Percentiles rank a stretch among this genome's conserved stretches.
phyloP scores from a whole-genome alignment of 306 rosid species.

The Luffa aegyptiaca region DNA sequence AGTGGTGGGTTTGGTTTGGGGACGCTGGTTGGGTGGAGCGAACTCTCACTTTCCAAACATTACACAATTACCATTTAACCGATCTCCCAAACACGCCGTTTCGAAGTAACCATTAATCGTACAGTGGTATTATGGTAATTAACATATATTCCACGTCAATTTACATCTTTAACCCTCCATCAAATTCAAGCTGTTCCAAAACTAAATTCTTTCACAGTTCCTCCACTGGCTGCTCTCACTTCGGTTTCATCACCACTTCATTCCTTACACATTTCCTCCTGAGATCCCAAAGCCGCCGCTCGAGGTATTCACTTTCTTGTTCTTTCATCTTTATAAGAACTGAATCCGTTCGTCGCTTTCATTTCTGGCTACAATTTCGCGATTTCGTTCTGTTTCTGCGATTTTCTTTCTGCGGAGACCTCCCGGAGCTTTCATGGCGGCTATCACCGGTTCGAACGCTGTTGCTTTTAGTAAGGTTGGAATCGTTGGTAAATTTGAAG shows the following conservation, averaged over 20 bases:
- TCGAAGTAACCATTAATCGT: background rate
- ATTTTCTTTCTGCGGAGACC: constrained; percentile 18
- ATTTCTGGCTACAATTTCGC: constrained; percentile 20
- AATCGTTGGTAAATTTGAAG: constrained; percentile 19
- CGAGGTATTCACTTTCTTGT: background rate
- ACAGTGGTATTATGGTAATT: constrained; percentile 18
- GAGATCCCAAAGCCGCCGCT: constrained; percentile 40
- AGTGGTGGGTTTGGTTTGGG: too few species aligned
- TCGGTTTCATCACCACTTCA: constrained; percentile 36
- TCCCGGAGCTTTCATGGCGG: constrained; percentile 45
- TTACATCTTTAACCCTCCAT: background rate
- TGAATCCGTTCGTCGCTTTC: background rate
- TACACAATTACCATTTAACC: constrained; percentile 1
- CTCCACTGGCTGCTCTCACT: background rate
- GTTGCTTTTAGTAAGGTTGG: constrained; percentile 32
- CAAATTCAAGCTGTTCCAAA: background rate
- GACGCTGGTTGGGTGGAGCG: too few species aligned
- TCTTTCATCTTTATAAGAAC: constrained; percentile 3
- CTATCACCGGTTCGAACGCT: constrained; percentile 50
- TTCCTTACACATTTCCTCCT: constrained; percentile 18
- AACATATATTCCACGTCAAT: background rate
- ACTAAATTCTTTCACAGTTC: background rate
- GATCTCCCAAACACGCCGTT: background rate
- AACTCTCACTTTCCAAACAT: too few species aligned
- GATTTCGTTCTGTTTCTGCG: constrained; percentile 6